phyloP scores from a whole-genome alignment of 306 rosid genomes.

The Prunus fruticosa region DNA sequence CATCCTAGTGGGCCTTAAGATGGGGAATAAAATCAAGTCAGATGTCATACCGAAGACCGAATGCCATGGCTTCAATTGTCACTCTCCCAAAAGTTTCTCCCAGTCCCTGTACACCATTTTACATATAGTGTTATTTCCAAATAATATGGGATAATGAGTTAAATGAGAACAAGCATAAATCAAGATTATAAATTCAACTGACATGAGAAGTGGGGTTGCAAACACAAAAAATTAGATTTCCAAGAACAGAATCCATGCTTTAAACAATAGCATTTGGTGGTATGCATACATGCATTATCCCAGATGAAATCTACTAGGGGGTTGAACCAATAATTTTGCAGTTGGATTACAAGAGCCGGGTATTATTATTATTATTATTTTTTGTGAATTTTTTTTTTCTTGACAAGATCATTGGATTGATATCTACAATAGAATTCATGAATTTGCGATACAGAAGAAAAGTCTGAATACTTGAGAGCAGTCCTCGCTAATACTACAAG shows the following conservation, averaged over 20 bases:
- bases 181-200: neutral
- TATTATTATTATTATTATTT: too few relatives aligned
- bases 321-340: too few relatives aligned
- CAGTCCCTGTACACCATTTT: constrained; percentile 56
- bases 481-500: neutral
- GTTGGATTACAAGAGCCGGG: too few relatives aligned
- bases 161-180: neutral
- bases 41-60: constrained; percentile 81
- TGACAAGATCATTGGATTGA: too few relatives aligned
- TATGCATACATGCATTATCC: neutral
- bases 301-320: too few relatives aligned
- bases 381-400: too few relatives aligned
- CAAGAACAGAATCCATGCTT: neutral
- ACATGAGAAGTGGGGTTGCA: neutral
- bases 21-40: constrained; percentile 11
- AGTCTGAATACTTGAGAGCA: neutral
- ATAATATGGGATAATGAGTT: neutral
- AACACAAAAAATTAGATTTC: neutral
- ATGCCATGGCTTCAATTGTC: constrained; percentile 94
- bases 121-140: constrained; percentile 18
- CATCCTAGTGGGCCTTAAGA: neutral
- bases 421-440: neutral
- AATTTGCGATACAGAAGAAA: neutral
- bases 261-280: neutral
- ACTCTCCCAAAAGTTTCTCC: constrained; percentile 98